These are phyloP conservation scores for Knufia fluminis DNA, from an alignment of 2,329 filamentous ascomycete species.

Conservation along the genomic window DNA sequence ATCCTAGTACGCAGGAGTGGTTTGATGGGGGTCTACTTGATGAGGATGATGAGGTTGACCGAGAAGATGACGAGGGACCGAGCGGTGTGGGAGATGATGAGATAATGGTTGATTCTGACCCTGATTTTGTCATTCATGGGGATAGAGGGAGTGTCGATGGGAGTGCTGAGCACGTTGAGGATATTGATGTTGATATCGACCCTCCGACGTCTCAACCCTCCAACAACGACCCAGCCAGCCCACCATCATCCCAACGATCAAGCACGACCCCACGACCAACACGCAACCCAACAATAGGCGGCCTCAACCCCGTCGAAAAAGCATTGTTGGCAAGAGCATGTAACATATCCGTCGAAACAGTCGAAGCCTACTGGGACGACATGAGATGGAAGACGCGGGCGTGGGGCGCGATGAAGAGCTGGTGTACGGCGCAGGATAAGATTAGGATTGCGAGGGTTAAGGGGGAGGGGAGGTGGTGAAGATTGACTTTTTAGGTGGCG, in stretches of 20 bases:
- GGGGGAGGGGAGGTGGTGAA: slow-evolving; percentile 8
- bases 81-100: too few relatives aligned
- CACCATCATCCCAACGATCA: not conserved
- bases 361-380: slow-evolving; percentile 9
- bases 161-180: too few relatives aligned
- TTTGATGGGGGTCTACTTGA: not conserved
- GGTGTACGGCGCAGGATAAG: not conserved
- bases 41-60: not conserved
- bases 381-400: slow-evolving; percentile 1
- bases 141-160: too few relatives aligned
- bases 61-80: not conserved
- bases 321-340: not conserved
- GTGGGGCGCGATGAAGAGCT: slow-evolving; percentile 4
- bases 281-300: not conserved
- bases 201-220: not conserved
- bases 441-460: not conserved
- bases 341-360: slow-evolving; percentile 3
- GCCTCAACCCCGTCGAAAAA: slow-evolving; percentile 6
- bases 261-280: not conserved
- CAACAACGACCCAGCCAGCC: not conserved
- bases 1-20: slow-evolving; percentile 1
- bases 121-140: too few relatives aligned
- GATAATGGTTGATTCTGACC: too few relatives aligned
- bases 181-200: too few relatives aligned
- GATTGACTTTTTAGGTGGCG: too few relatives aligned